Conservation (phyloP, 1,139 yeast genomes). For the Kodamaea arcana region DNA sequence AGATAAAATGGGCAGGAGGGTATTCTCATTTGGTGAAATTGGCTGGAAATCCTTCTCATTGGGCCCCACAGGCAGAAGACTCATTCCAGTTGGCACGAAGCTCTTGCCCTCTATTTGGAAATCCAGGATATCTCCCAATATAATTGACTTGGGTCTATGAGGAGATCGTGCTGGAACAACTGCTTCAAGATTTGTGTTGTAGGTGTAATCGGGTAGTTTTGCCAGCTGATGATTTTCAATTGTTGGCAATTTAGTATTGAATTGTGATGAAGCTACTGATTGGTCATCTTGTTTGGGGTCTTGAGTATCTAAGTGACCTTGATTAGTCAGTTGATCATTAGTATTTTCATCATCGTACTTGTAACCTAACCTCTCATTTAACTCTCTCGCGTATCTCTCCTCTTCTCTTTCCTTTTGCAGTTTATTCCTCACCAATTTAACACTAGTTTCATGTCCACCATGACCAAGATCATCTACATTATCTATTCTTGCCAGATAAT, state of each 20-base stretch:
- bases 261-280: conserved; percentile 11
- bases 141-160: conserved; percentile 17
- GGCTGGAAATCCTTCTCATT: no score
- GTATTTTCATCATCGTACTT: background rate
- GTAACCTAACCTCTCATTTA: background rate
- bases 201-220: conserved; percentile 17
- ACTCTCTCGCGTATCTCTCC: background rate
- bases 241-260: conserved; percentile 17
- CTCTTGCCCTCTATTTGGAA: background rate
- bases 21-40: no score
- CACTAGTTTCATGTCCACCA: conserved; percentile 2
- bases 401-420: conserved; percentile 4
- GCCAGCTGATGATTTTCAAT: conserved; percentile 4
- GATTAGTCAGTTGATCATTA: background rate
- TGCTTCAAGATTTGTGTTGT: conserved; percentile 35
- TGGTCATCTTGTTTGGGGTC: conserved; percentile 1
- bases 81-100: background rate
- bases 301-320: no score
- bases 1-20: background rate
- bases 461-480: conserved; percentile 16
- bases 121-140: conserved; percentile 16
- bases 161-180: conserved; percentile 42
- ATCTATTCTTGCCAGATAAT: conserved; percentile 24
- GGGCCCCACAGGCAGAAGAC: no score
- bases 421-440: conserved; percentile 6